These are phyloP conservation scores for Skeletonema menzelii DNA, from an alignment of 108 stramenopile genomes.

Conservation along the genomic window DNA sequence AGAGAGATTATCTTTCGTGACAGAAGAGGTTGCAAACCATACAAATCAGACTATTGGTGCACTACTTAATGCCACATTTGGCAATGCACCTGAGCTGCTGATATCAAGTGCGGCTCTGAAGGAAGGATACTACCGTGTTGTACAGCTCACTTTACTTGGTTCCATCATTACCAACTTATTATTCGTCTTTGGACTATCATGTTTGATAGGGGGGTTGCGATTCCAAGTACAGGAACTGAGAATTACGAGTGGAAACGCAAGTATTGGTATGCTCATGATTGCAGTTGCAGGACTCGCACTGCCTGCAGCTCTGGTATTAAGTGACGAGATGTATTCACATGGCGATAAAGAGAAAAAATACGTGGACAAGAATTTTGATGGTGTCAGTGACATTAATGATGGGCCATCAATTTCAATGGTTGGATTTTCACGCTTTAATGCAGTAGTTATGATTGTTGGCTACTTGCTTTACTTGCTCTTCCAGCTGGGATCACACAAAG, in stretches of 20 bases:
- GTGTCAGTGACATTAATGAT: slow-evolving; percentile 41
- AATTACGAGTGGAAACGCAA: slow-evolving; percentile 74
- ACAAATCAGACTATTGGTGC: slow-evolving; percentile 93
- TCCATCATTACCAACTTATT: slow-evolving; percentile 87
- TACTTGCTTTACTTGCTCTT: slow-evolving; percentile 79
- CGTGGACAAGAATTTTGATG: slow-evolving; percentile 50
- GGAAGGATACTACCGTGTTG: slow-evolving; percentile 85
- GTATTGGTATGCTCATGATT: slow-evolving; percentile 76
- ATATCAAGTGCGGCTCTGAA: slow-evolving; percentile 87
- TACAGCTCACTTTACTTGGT: slow-evolving; percentile 90
- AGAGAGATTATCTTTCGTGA: slow-evolving; percentile 86
- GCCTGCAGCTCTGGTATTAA: slow-evolving; percentile 73
- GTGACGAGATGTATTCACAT: slow-evolving; percentile 55
- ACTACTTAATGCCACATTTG: slow-evolving; percentile 94
- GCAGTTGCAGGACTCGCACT: slow-evolving; percentile 71
- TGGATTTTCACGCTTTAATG: slow-evolving; percentile 79
- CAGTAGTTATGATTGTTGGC: slow-evolving; percentile 78
- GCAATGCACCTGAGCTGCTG: slow-evolving; percentile 91
- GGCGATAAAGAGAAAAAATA: slow-evolving; percentile 18
- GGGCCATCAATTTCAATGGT: slow-evolving; percentile 59
- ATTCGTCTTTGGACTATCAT: slow-evolving; percentile 88
- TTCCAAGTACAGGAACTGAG: slow-evolving; percentile 87
- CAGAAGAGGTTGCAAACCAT: slow-evolving; percentile 92
- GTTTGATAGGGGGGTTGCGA: slow-evolving; percentile 83
- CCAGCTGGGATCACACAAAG: slow-evolving; percentile 83